Evolutionary conservation across 1,284 basidiomycete genomes (phyloP), one percentile per base, ranked within the genome.

Genomic region (Trichosporon asahii): DNA sequence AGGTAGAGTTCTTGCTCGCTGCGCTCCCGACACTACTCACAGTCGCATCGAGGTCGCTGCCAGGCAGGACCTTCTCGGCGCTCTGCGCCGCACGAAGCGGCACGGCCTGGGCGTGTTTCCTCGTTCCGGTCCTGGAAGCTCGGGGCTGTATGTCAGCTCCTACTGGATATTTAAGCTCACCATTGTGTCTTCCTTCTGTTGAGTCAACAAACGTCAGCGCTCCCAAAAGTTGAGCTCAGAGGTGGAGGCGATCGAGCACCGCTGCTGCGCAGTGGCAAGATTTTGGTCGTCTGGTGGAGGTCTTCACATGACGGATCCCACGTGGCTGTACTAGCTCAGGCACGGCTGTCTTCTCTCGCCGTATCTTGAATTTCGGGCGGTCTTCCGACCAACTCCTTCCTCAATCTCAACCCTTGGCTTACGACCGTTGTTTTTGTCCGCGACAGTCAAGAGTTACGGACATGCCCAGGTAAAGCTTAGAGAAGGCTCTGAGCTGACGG

Each of bases 31-130:
- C 31, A 33, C 6, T 9, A 64, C 57, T 57, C 46, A 70, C 70
- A 7, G 66, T 53, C 14, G 60, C 53, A 14, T 70, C 15, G 27
- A 66, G 60, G 7, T 49, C 40, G 23, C 67, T 29, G 27, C 74
- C 77, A 9, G 75, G 76, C 0, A 76, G 60, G 55, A 76, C 65
- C 35, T 69, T 67, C 27, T 70, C 68, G 21, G 68, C 18, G 23
- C 75, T 73, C 66, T 76, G 76, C 2, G 71, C 57, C 27, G 57
- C 57, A 8, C 57, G 68, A 2, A 76, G 67, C 44, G 73, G 64
- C 0, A 73, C 78, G 8, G 78, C 78, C 3, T 73, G n/a, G 5
- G 70, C 68, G 68, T 80, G 77, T 21, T 67, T 69, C 44, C 72
- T 66, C 14, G 65, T 63, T 9, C 57, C 46, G 64, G 73, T 76